phyloP scores from a whole-genome alignment of 257 asterid genomes.

The Solanum neorickii region DNA sequence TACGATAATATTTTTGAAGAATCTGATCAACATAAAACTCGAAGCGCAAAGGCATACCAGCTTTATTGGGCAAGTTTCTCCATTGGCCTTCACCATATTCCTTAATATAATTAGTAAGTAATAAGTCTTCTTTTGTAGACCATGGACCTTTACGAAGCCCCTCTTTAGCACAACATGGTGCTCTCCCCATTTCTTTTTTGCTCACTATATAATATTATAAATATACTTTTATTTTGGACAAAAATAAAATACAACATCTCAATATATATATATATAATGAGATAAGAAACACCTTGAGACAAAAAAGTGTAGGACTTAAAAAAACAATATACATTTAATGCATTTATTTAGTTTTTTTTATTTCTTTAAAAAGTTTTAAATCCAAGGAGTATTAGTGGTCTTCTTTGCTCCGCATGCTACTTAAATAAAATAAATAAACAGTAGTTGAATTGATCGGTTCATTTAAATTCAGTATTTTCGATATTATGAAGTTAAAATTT shows the following conservation, averaged over 20 bases:
- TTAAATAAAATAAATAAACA: neutral
- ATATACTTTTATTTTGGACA: neutral
- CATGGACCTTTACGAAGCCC: constrained; percentile 17
- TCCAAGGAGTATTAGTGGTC: neutral
- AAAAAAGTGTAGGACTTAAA: neutral
- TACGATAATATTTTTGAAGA: neutral
- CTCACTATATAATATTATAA: neutral
- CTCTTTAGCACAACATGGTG: constrained; percentile 17
- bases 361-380: neutral
- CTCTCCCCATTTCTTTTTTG: constrained; percentile 11
- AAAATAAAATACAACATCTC: neutral
- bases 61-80: constrained; percentile 13
- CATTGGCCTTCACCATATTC: constrained; percentile 21
- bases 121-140: constrained; percentile 9
- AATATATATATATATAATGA: neutral
- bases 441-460: neutral
- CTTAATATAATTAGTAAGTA: constrained; percentile 9
- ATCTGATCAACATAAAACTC: neutral
- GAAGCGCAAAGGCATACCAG: constrained; percentile 2
- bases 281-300: neutral
- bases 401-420: neutral
- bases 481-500: neutral
- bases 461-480: neutral
- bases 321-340: neutral
- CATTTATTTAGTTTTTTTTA: neutral